Percentiles rank a stretch among this genome's conserved stretches.
Evolutionary conservation across 148 eudicot species (phyloP).

Genomic region (Fagopyrum tataricum): DNA sequence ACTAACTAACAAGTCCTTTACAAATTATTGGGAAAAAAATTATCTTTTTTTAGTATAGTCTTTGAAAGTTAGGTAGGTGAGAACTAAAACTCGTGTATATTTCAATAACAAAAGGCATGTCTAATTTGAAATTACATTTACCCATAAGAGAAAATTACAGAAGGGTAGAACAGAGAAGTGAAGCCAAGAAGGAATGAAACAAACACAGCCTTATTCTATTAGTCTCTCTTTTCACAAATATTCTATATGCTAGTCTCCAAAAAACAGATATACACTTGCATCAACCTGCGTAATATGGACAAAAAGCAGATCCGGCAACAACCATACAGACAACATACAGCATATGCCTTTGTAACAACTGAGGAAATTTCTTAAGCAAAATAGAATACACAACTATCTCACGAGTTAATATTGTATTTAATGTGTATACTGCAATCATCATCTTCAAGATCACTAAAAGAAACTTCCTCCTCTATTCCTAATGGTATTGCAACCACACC

Average conservation of each 20-base stretch:
- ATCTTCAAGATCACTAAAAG: slow-evolving; percentile 93
- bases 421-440: slow-evolving; percentile 63
- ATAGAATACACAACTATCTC: neutral
- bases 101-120: too few relatives aligned
- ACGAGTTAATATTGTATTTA: slow-evolving; percentile 29
- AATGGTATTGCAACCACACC: slow-evolving; percentile 22
- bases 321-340: neutral
- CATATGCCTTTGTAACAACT: neutral
- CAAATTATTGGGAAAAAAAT: too few relatives aligned
- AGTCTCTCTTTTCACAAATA: slow-evolving; percentile 6
- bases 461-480: slow-evolving; percentile 66
- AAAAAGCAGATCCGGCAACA: neutral
- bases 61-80: too few relatives aligned
- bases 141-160: neutral
- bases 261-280: slow-evolving; percentile 3
- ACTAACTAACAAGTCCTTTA: too few relatives aligned
- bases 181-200: neutral
- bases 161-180: neutral
- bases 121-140: neutral
- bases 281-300: neutral
- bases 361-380: slow-evolving; percentile 1
- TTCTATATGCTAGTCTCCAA: neutral
- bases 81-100: too few relatives aligned
- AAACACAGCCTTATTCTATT: neutral
- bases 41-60: too few relatives aligned